Percentiles rank a stretch among this genome's conserved stretches.
Conservation (phyloP, 495 filamentous ascomycete species). For the Talaromyces stipitatus region DNA sequence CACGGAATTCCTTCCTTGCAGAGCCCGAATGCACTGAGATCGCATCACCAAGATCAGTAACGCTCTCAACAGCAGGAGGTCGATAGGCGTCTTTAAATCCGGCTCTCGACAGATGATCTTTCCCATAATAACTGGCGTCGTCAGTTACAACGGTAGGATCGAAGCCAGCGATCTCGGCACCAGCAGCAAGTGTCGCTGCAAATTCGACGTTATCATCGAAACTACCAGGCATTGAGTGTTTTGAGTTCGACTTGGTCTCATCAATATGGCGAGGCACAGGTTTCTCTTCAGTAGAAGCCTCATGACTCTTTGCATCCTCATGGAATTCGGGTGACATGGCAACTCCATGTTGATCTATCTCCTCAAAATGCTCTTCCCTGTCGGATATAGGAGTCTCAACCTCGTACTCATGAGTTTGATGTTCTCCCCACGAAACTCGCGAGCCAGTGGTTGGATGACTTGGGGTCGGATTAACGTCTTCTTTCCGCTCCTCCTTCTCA, state of each 20-base stretch:
- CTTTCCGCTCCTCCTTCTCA: conserved; percentile 8
- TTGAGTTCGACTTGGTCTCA: not conserved
- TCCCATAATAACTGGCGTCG: conserved; percentile 52
- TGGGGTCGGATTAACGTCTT: conserved; percentile 14
- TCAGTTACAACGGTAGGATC: conserved; percentile 64
- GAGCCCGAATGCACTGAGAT: not conserved
- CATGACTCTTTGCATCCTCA: conserved; percentile 9
- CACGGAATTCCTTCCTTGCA: not conserved
- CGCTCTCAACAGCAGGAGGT: conserved; percentile 31
- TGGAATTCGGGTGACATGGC: conserved; percentile 6
- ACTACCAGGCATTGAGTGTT: conserved; percentile 34
- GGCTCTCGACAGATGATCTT: conserved; percentile 57
- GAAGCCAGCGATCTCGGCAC: conserved; percentile 58
- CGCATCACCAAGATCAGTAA: conserved; percentile 2
- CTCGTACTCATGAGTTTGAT: conserved; percentile 53
- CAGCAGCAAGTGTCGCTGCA: conserved; percentile 62
- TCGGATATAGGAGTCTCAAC: conserved; percentile 47
- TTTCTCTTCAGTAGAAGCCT: conserved; percentile 10
- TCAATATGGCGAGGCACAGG: conserved; percentile 9
- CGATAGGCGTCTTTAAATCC: conserved; percentile 38
- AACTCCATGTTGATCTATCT: conserved; percentile 21
- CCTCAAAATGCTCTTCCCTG: conserved; percentile 14
- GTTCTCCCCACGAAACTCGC: conserved; percentile 55
- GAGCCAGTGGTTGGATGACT: conserved; percentile 32
- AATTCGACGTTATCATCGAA: conserved; percentile 60